A percentile compares a stretch with the other conserved stretches of the same genome.
Evolutionary conservation across 2,329 filamentous ascomycete species (phyloP).

Genomic region (Falciphora oryzae): DNA sequence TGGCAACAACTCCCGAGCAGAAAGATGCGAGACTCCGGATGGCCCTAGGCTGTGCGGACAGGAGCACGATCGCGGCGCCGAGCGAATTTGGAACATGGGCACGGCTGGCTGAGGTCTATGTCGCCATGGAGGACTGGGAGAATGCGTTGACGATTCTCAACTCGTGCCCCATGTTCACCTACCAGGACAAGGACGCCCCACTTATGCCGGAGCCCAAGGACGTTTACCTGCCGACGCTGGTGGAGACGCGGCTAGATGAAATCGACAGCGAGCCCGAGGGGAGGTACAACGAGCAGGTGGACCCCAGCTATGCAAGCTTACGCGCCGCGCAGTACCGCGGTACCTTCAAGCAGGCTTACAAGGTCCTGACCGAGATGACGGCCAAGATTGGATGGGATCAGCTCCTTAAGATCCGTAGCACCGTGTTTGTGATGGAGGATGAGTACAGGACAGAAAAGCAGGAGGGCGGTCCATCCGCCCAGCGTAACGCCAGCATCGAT

Average conservation of each 20-base stretch:
- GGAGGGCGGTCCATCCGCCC: slow-evolving; percentile 34
- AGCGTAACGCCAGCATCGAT: slow-evolving; percentile 71
- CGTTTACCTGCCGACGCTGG: slow-evolving; percentile 78
- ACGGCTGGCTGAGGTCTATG: slow-evolving; percentile 85
- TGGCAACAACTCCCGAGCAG: slow-evolving; percentile 45
- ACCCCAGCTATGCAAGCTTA: slow-evolving; percentile 78
- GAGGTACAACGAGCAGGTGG: slow-evolving; percentile 76
- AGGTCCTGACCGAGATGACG: slow-evolving; percentile 90
- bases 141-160: slow-evolving; percentile 91
- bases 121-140: slow-evolving; percentile 93
- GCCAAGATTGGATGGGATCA: slow-evolving; percentile 98
- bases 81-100: slow-evolving; percentile 99
- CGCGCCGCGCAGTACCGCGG: slow-evolving; percentile 88
- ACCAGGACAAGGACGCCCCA: slow-evolving; percentile 96
- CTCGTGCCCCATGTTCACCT: slow-evolving; percentile 99
- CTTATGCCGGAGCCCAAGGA: slow-evolving; percentile 89
- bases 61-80: slow-evolving; percentile 88
- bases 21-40: slow-evolving; percentile 69
- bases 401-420: slow-evolving; percentile 86
- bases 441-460: slow-evolving; percentile 90
- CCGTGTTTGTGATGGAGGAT: slow-evolving; percentile 99
- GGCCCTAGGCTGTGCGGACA: slow-evolving; percentile 88
- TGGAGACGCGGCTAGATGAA: slow-evolving; percentile 88
- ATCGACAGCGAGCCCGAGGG: slow-evolving; percentile 88
- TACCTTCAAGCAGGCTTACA: slow-evolving; percentile 93